Base-by-base conservation (phyloP, 2,329 filamentous ascomycete species). In the Fusarium temperatum region DNA sequence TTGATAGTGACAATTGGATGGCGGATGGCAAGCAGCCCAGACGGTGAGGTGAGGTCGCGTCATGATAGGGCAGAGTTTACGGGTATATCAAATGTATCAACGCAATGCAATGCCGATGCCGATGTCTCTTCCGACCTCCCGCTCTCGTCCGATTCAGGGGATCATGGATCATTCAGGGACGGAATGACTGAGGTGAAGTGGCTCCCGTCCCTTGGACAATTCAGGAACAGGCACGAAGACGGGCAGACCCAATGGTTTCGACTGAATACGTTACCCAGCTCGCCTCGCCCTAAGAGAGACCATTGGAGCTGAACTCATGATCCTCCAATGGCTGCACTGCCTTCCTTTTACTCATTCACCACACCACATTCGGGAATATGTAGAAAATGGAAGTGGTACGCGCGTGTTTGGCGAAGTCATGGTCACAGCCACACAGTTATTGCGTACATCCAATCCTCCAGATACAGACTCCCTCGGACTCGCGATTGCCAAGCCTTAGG, bases 381-480 rank as follows among this genome's bases (percentile, higher is more conserved):
- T 51, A 70, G 59, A 54, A 65, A 32, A 54, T 51, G 69, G 59
- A 54, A 65, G 22, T 36, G 26, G 61, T 68, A 68, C 66, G 66
- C 71, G 70, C 45, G 68, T 70, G 62, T 75, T 51, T 77, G 68
- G 70, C 73, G 67, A 75, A 63, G 64, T 59, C 56, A 54, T 48
- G 57, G 54, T 70, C 76, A 77, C 75, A 77, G 76, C 76, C 76
- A 77, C 76, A 57, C 39, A 56, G 48, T 50, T 57, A 65, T 70
- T 66, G 60, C 73, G 67, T 62, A 70, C 45, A 64, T 64, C 41
- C 38, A 48, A 66, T 63, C 38, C 38, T 66, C 45, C 41, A 63
- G 60, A 68, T 62, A 41, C 51, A 55, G 18, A 36, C 53, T 48
- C 47, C 47, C 42, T 66, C 59, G 47, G 51, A 55, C 38, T 67